Base-by-base conservation (phyloP, 1,139 yeast species). In the Candida glucosophila region DNA sequence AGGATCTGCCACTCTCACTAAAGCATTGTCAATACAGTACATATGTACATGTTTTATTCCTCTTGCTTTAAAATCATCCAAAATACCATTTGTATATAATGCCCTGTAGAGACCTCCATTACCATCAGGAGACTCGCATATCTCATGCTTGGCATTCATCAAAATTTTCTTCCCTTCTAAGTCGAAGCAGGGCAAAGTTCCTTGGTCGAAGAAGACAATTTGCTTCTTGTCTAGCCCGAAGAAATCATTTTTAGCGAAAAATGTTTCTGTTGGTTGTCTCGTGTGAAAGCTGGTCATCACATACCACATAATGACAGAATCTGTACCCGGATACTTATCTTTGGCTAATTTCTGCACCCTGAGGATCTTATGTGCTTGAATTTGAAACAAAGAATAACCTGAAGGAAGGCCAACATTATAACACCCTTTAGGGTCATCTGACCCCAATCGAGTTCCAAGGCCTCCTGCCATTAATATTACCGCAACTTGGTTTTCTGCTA, bases 231-330 rank as follows among this genome's bases (percentile, higher is more conserved):
- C 41, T 34, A 88, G 66, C 0, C 96, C 96, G 50, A 92, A 90
- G 51, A 64, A 81, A 14, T 63, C 37, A 49, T 85, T 50, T 4
- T 58, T 43, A 22, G 48, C 35, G 52, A 92, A 92, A 41, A 74
- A 92, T 0, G 53, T 39, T 51, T 82, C 86, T n/a, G 96, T 90
- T 12, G 76, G 67, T 2, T 41, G 48, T 37, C 92, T 67, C 1
- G 98, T 92, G 19, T 95, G 93, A n/a, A 73, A 78, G 16, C 94
- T 79, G 10, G 98, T 88, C 98, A 92, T 90, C 37, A 92, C 76
- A 50, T 88, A 92, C 88, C 97, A 82, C 25, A 78, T 77, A 22
- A 92, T 62, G 4, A 42, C 42, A 4, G 60, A 60, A 6, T 26
- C 22, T 5, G 56, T 47, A 6, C 35, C 34, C 4, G 57, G 50